Base-by-base conservation (phyloP, 2,329 filamentous ascomycete species). In the Paracamarosporium sp. region DNA sequence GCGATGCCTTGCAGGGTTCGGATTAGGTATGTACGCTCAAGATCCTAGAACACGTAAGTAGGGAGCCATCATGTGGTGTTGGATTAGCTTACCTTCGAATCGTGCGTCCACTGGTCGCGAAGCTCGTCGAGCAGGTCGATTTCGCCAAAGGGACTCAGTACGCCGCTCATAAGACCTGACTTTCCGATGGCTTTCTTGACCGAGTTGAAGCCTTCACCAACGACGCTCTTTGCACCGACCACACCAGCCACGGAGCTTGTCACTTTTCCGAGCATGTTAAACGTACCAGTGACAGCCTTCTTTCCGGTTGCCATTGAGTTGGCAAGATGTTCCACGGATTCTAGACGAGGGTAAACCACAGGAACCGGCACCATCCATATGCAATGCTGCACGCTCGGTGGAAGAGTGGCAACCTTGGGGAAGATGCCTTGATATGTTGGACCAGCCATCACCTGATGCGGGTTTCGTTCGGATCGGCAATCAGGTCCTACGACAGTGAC, bases 141-240 rank as follows among this genome's bases (percentile, higher is more conserved):
- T 65, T 98, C 95, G 53, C 95, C 95, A 75, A 99, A 99, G 33
- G 96, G 93, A 79, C 93, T 97, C 47, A 99, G 82, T 36, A 98
- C 93, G 56, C 92, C 91, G 61, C 94, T 94, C 94, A 99, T 98
- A 50, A 99, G 82, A 1, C 95, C 95, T 1, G 88, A 90, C 78
- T 99, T 99, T 47, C 95, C 95, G 17, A 99, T 92, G 0, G 94
- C 95, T 76, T 93, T 96, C 83, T 99, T 99, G 55, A 98, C 93
- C 22, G 93, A 91, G 60, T 90, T 92, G 78, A 99, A 99, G 0
- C 95, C 95, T 46, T 93, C 92, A 22, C 91, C 90, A 1, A 99
- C 95, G 30, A 96, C 89, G 51, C 93, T 91, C 74, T 97, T 97
- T 24, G 93, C 94, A 45, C 95, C 95, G 1, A 99, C 93, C 7